Evolutionary conservation across 495 filamentous ascomycete genomes (phyloP), one percentile per base, ranked within the genome.

Genomic region (Tuber brumale): DNA sequence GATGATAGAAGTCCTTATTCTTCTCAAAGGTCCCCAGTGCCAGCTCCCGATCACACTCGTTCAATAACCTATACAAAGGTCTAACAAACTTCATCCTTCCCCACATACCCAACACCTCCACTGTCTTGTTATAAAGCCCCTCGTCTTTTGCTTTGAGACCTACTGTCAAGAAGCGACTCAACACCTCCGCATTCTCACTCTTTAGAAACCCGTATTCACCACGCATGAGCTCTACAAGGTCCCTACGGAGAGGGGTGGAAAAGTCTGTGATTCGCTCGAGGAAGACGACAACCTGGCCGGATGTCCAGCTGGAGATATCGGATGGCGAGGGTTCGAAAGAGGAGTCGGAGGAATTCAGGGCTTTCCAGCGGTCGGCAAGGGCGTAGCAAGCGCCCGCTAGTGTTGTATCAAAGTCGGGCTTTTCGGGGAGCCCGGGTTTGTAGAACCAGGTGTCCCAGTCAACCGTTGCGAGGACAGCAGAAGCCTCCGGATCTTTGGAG

Each of bases 11-110:
- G 72, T 92, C 90, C 79, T 88, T 92, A 80, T 97, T 90, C 86
- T 91, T 91, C 86, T 93, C 87, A 81, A 97, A 97, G 1, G 95
- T 97, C 83, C 89, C 86, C 66, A 93, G 78, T 12, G 95, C 95
- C 82, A 97, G 83, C 43, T 89, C 84, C 44, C 89, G 86, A 85
- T 97, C 91, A 3, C 91, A 87, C 79, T 89, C 89, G 79, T 91
- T 90, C 79, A 98, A 85, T 74, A 88, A 85, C 77, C 90, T 88
- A 85, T 89, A 95, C 84, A 99, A 84, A 72, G 94, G 92, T 76
- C 94, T 88, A 73, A 97, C 94, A 84, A 95, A 97, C 88, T 99
- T 99, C 95, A 99, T 97, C 72, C 95, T 88, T 7, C 95, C 95
- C 77, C 97, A 93, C 23, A 87, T 87, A 6, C 93, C 91, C 51